Base-by-base conservation (phyloP, 1,284 basidiomycete genomes). In the Cryptococcus sp. region DNA sequence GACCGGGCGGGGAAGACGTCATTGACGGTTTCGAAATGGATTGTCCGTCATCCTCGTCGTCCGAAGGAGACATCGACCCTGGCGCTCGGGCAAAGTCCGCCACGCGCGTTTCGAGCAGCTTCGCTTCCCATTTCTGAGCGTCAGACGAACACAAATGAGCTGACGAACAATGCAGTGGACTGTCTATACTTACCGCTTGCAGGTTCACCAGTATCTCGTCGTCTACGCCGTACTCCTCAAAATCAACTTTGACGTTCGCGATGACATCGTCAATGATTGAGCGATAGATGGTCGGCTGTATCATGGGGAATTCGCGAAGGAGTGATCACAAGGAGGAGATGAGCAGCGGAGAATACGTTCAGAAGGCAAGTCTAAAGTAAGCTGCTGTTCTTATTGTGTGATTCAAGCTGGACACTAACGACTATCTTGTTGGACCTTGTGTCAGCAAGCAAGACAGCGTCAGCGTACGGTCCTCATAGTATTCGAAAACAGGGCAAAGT, bases 231-330 rank as follows among this genome's bases (percentile, higher is more conserved):
- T 91, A 94, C 78, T 96, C 93, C 76, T 98, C 94, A 81, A 98
- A 99, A 79, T 98, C 95, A 76, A 87, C 83, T 79, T 91, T 91
- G 80, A 95, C 91, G 70, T 85, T 84, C 45, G 83, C 81, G 72
- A 98, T 89, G 64, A 98, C 94, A 81, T 97, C 93, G 85, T 97
- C 93, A 80, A 99, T 98, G 81, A 98, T 91, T 67, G 86, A 80
- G 65, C 94, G 89, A 80, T 98, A 99, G 70, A 93, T 89, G 68
- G 81, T 76, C 73, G 94, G 93, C 93, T 96, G 60, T 56, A 40
- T 16, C 22, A 23, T 8, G 50, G 7, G 15, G 5, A 22, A 44
- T 6, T n/a, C 20, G 40, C 16, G 31, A 50, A 23, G 20, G 31
- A 16, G 48, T 27, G 48, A 35, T 20, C 38, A 20, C 13, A 20